Conservation (phyloP, 2,329 filamentous ascomycete species). For the Colletotrichum navitas region DNA sequence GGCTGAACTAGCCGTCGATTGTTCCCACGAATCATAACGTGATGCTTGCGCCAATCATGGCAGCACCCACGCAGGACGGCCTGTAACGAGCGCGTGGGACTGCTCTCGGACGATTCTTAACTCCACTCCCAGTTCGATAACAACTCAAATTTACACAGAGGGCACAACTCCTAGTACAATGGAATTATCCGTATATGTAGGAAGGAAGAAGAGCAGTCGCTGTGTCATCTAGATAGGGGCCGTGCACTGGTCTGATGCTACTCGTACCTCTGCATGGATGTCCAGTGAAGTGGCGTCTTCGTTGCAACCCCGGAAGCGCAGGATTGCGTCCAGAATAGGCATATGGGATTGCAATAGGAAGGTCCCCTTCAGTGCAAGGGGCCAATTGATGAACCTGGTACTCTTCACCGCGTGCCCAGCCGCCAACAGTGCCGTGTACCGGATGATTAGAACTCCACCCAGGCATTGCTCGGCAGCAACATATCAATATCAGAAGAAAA, state of each 20-base stretch:
- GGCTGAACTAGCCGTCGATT: too few species aligned
- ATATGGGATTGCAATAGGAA: conserved; percentile 32
- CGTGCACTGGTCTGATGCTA: conserved; percentile 2
- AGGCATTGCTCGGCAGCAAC: neutral
- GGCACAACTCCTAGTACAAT: neutral
- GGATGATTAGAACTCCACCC: neutral
- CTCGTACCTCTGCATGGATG: neutral
- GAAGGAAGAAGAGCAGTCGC: too few species aligned
- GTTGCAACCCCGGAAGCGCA: conserved; percentile 2
- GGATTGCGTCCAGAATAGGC: conserved; percentile 22
- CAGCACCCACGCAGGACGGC: too few species aligned
- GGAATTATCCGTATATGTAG: neutral
- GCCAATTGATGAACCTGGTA: conserved; percentile 5
- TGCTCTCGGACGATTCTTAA: neutral
- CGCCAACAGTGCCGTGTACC: conserved; percentile 26
- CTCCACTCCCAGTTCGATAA: too few species aligned
- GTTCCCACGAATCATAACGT: neutral
- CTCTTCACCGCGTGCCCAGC: conserved; percentile 18
- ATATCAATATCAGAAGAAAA: neutral
- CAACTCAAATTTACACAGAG: neutral
- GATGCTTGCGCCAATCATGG: neutral
- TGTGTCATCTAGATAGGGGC: neutral
- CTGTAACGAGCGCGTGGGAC: neutral
- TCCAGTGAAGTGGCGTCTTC: neutral
- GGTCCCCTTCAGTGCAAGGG: conserved; percentile 7